Evolutionary conservation across 495 filamentous ascomycete species (phyloP), one percentile per base, ranked within the genome.

Genomic region (Penicillium manginii): DNA sequence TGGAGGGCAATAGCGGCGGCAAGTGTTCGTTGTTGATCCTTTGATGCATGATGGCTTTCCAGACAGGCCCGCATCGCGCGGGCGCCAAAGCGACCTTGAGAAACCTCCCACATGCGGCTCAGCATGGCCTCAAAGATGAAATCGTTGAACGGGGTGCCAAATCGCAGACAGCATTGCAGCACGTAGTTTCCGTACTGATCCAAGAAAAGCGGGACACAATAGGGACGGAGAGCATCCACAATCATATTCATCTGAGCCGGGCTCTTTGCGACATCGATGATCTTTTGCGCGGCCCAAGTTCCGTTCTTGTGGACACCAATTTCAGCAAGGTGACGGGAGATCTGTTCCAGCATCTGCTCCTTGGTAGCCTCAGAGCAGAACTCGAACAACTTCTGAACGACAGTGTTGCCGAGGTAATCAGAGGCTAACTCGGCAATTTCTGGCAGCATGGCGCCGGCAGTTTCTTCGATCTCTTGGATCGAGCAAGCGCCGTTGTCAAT

Each of bases 181-280:
- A 98, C 94, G 65, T 98, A 98, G 76, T 98, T 98, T 59, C 94
- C 94, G 64, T 96, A 98, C 68, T 98, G 94, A 67, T 98, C 94
- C 14, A 97, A 82, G 82, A 98, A 98, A 19, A 97, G 78, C 3
- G 92, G 89, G 22, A 97, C 84, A 5, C 88, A 90, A 75, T 96
- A 97, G 1, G 91, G 86, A 9, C 89, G 86, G 29, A 98, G 80
- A 59, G 88, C 82, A 58, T 96, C 84, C 29, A 96, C 88, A 63
- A 97, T 92, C 71, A 91, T 81, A 33, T 81, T 75, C 86, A 92
- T 93, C 77, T 98, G 92, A 51, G 81, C 81, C 5, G 90, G 88
- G 2, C 88, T 90, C 71, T 92, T 88, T 61, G 91, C 90, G 18
- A 96, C 91, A 72, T 98, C 94, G 61, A 98, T 97, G 64, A 98